phyloP scores from a whole-genome alignment of 108 stramenopile species.

The Skeletonema grethae region DNA sequence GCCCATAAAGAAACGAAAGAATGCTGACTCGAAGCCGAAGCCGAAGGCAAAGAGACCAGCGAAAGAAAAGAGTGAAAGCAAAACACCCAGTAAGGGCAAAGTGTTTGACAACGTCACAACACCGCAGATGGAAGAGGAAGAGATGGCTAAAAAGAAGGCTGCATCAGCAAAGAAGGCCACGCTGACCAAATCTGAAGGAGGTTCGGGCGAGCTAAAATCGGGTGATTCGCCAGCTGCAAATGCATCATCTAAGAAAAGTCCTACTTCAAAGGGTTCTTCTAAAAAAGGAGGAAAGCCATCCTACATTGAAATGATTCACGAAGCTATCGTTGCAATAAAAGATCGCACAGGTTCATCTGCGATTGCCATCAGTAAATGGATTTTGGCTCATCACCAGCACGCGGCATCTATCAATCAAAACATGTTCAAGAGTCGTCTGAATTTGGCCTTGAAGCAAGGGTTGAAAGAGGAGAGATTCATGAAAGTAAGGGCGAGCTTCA shows the following conservation, averaged over 20 bases:
- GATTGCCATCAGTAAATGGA: conserved; percentile 74
- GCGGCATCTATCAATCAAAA: conserved; percentile 40
- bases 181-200: conserved; percentile 6
- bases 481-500: conserved; percentile 72
- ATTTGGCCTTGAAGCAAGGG: conserved; percentile 67
- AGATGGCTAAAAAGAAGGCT: conserved; percentile 11
- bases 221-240: not conserved
- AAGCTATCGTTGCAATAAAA: conserved; percentile 72
- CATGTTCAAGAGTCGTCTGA: conserved; percentile 51
- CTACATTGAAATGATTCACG: conserved; percentile 66
- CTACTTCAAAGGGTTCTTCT: conserved; percentile 1
- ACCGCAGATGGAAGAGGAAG: conserved; percentile 4
- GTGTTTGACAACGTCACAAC: conserved; percentile 2
- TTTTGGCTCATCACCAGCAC: conserved; percentile 54
- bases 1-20: conserved; percentile 10
- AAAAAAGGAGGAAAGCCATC: conserved; percentile 38
- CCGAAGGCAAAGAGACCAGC: conserved; percentile 2
- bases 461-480: conserved; percentile 65
- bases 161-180: conserved; percentile 15
- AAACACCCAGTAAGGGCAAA: not conserved
- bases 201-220: conserved; percentile 8
- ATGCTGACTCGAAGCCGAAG: not conserved
- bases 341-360: conserved; percentile 77
- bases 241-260: conserved; percentile 17
- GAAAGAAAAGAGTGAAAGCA: conserved; percentile 3